These are phyloP conservation scores for Bisporella sp. DNA, from an alignment of 2,329 filamentous ascomycete species.

Conservation along the genomic window DNA sequence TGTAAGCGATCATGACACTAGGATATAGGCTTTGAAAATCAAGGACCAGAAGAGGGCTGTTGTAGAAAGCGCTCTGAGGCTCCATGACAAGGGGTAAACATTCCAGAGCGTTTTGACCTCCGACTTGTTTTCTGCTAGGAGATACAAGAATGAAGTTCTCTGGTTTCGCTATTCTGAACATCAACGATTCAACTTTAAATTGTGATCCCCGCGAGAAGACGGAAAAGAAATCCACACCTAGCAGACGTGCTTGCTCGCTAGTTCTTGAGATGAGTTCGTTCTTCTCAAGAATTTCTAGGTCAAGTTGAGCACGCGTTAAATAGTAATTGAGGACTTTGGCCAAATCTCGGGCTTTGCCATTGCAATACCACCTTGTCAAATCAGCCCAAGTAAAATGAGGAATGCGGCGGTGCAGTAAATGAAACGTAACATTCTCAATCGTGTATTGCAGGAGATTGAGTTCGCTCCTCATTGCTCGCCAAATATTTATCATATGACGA, in stretches of 20 bases:
- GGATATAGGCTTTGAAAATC: slow-evolving; percentile 97
- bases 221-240: slow-evolving; percentile 95
- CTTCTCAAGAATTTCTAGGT: slow-evolving; percentile 84
- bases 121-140: slow-evolving; percentile 85
- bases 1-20: slow-evolving; percentile 98
- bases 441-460: slow-evolving; percentile 89
- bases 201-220: slow-evolving; percentile 93
- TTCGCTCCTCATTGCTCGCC: slow-evolving; percentile 92
- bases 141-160: slow-evolving; percentile 90
- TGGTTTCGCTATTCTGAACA: slow-evolving; percentile 97
- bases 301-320: slow-evolving; percentile 64
- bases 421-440: slow-evolving; percentile 92
- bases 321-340: slow-evolving; percentile 75
- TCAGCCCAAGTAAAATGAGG: slow-evolving; percentile 79
- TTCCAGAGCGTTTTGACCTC: slow-evolving; percentile 87
- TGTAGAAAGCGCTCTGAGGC: slow-evolving; percentile 91
- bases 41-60: slow-evolving; percentile 77
- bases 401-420: slow-evolving; percentile 78
- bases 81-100: slow-evolving; percentile 97
- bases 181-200: slow-evolving; percentile 97
- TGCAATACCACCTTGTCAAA: slow-evolving; percentile 76
- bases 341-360: slow-evolving; percentile 60
- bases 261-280: slow-evolving; percentile 86
- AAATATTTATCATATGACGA: slow-evolving; percentile 93
- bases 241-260: slow-evolving; percentile 85